A percentile compares a stretch with the other conserved stretches of the same genome.
phyloP scores from a whole-genome alignment of 768 basidiomycete genomes.

The Suillus luteus region DNA sequence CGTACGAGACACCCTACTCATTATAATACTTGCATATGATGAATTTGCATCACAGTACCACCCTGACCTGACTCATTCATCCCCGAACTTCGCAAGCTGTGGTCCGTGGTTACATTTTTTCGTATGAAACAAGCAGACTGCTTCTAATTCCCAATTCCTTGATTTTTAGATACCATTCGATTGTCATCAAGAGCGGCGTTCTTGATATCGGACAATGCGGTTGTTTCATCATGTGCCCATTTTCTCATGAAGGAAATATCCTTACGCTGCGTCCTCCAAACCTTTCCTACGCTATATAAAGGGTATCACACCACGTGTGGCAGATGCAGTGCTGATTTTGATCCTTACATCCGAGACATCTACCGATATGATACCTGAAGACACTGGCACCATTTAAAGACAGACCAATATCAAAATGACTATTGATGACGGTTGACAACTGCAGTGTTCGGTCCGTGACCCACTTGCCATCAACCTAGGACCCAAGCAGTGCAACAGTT shows the following conservation, averaged over 20 bases:
- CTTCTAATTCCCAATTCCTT: constrained; percentile 5
- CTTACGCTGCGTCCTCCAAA: not conserved
- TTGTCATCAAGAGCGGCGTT: not conserved
- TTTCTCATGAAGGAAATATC: constrained; percentile 1
- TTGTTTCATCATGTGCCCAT: not conserved
- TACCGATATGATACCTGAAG: not conserved
- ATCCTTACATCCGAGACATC: not conserved
- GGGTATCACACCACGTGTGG: not conserved
- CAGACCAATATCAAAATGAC: not conserved
- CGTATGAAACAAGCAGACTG: not conserved
- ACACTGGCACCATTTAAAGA: not conserved
- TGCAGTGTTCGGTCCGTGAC: not conserved
- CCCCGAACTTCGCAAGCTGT: not conserved
- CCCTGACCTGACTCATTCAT: not conserved
- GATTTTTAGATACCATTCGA: not conserved
- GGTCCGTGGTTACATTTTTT: not conserved
- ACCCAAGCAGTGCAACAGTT: not conserved
- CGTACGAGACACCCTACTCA: not conserved
- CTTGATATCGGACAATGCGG: not conserved
- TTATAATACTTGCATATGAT: not conserved
- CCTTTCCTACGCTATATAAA: not conserved
- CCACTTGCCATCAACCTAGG: not conserved
- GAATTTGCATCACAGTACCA: not conserved
- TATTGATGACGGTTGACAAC: not conserved
- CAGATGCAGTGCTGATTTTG: constrained; percentile 6